A percentile compares a stretch with the other conserved stretches of the same genome.
These are phyloP conservation scores for Aechmea fasciata DNA, from an alignment of 176 grass and related monocot species.

Conservation along the genomic window DNA sequence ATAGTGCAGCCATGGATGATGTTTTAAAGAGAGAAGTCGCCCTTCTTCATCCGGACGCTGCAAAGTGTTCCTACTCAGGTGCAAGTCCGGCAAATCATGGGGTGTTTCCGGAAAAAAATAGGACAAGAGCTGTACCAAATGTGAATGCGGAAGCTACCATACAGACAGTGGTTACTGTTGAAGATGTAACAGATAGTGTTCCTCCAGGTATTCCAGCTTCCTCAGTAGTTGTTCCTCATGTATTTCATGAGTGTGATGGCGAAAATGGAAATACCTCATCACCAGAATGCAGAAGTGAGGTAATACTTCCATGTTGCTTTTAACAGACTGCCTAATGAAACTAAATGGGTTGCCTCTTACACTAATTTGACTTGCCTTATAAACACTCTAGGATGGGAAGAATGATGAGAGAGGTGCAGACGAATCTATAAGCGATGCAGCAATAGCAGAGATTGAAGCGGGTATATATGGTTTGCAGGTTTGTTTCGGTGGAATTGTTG, in stretches of 20 bases:
- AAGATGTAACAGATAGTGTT: slow-evolving; percentile 51
- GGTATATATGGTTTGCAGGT: slow-evolving; percentile 94
- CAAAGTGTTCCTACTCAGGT: slow-evolving; percentile 10
- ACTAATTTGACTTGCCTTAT: background rate
- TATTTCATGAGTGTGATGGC: slow-evolving; percentile 27
- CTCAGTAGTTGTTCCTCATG: slow-evolving; percentile 29
- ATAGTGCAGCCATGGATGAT: slow-evolving; percentile 15
- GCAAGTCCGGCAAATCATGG: slow-evolving; percentile 15
- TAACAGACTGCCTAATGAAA: background rate
- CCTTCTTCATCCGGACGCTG: slow-evolving; percentile 20
- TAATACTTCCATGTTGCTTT: slow-evolving; percentile 18
- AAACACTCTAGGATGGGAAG: slow-evolving; percentile 41
- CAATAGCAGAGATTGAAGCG: slow-evolving; percentile 76
- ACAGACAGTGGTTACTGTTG: slow-evolving; percentile 32
- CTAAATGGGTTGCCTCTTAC: background rate
- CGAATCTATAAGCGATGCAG: slow-evolving; percentile 50
- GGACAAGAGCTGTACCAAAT: slow-evolving; percentile 4
- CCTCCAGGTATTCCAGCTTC: slow-evolving; percentile 32
- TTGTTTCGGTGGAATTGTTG: background rate
- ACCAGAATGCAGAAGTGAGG: slow-evolving; percentile 34
- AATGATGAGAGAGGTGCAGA: slow-evolving; percentile 30
- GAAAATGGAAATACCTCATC: slow-evolving; percentile 21
- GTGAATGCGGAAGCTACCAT: slow-evolving; percentile 19
- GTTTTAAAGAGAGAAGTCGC: slow-evolving; percentile 25
- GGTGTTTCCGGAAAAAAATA: slow-evolving; percentile 13